A percentile compares a stretch with the other conserved stretches of the same genome.
Evolutionary conservation across 2,329 filamentous ascomycete genomes (phyloP).

Genomic region (Coniochaeta prunicola): DNA sequence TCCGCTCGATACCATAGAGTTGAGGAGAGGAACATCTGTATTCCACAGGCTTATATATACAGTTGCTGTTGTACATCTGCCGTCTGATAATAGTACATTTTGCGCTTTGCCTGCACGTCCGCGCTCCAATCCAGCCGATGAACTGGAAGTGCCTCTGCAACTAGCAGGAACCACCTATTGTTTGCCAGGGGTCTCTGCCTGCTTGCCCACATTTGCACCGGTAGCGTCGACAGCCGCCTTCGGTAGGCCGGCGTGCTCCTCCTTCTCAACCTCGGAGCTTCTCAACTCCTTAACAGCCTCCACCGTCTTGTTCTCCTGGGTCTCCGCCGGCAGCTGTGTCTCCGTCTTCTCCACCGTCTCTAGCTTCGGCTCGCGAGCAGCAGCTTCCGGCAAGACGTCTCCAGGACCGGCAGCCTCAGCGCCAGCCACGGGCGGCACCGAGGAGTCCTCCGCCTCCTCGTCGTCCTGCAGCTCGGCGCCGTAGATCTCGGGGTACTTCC

Average conservation of each 20-base stretch:
- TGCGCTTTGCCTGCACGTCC: background rate
- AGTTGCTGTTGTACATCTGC: background rate
- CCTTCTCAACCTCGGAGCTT: conserved; percentile 5
- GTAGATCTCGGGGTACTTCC: conserved; percentile 86
- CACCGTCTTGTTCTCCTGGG: background rate
- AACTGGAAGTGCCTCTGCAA: background rate
- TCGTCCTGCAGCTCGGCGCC: conserved; percentile 81
- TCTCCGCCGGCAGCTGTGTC: background rate
- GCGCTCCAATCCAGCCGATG: background rate
- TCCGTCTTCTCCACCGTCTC: background rate
- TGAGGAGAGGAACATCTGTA: background rate
- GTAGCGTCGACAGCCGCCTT: conserved; percentile 23
- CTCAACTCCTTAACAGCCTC: background rate
- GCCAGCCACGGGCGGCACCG: conserved; percentile 19
- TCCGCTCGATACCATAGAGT: background rate
- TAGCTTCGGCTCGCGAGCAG: background rate
- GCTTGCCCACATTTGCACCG: conserved; percentile 19
- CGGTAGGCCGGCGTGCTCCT: conserved; percentile 9
- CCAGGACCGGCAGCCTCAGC: conserved; percentile 9
- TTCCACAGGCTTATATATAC: background rate
- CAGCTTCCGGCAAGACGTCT: background rate
- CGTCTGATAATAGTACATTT: background rate
- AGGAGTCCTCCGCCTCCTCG: conserved; percentile 33
- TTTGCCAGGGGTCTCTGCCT: background rate
- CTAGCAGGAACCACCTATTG: background rate